A percentile compares a stretch with the other conserved stretches of the same genome.
Conservation (phyloP, 352 stramenopile species). For the Sclerospora graminicola region DNA sequence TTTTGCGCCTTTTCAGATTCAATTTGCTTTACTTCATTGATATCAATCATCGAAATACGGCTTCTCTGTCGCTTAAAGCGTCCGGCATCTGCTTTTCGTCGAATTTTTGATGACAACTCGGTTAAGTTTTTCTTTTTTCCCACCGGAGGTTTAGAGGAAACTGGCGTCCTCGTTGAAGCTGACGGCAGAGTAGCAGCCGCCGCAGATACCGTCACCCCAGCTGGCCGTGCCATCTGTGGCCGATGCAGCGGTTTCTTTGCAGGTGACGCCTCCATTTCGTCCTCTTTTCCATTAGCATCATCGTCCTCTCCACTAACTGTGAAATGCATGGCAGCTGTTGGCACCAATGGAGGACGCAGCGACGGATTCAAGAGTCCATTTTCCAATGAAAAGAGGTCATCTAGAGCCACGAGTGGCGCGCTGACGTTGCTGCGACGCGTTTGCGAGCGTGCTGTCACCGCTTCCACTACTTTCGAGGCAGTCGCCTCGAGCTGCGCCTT, state of each 20-base stretch:
- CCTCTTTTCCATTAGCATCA: conserved; percentile 17
- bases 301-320: conserved; percentile 45
- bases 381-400: conserved; percentile 60
- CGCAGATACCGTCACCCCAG: conserved; percentile 11
- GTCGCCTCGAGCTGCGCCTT: conserved; percentile 42
- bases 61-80: conserved; percentile 77
- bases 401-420: conserved; percentile 12
- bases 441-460: conserved; percentile 12
- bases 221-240: conserved; percentile 29
- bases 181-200: conserved; percentile 8
- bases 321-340: conserved; percentile 44
- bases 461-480: conserved; percentile 29
- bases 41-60: conserved; percentile 83
- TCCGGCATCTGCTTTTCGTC: conserved; percentile 69
- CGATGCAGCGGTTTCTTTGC: conserved; percentile 38
- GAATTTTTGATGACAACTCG: conserved; percentile 70
- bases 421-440: conserved; percentile 10
- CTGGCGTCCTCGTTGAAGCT: conserved; percentile 17
- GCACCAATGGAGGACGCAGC: conserved; percentile 31
- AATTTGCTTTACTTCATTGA: conserved; percentile 85
- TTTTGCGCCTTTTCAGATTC: conserved; percentile 79
- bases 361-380: conserved; percentile 55
- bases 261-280: conserved; percentile 15
- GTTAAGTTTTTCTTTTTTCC: conserved; percentile 58
- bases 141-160: conserved; percentile 21